Base-by-base conservation (phyloP, 2,329 filamentous ascomycete genomes). In the Trichoderma cornu-damae region DNA sequence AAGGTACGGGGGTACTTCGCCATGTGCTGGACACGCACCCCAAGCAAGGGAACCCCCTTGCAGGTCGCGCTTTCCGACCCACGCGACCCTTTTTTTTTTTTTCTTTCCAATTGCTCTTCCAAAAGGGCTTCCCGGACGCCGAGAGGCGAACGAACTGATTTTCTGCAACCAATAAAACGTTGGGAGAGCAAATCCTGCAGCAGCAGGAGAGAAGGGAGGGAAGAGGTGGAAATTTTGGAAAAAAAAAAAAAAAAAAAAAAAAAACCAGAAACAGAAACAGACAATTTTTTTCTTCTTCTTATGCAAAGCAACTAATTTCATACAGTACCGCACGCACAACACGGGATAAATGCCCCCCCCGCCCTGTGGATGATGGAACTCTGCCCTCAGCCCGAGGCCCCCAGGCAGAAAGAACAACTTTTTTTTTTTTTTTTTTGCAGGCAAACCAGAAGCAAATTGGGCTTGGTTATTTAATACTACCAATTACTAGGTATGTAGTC, bases 1-100 rank as follows among this genome's bases (percentile, higher is more conserved):
- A 12, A 60, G 40, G 64, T 66, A 64, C 61, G 61, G 61, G n/a
- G 54, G 37, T 66, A 66, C 64, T 63, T 66, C 58, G 64, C 64
- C 64, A 66, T 66, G 64, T 66, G 64, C 55, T 51, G 59, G 53
- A 58, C 59, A 64, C 55, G 48, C 57, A 52, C 43, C 61, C 42
- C 44, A 47, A n/a, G 28, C 28, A 48, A n/a, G n/a, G n/a, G n/a
- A 34, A 28, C 44, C 44, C 44, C 24, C 28, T 16, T 28, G 32
- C 50, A 37, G 43, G 50, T 53, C 40, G 24, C 34, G n/a, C 48
- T 38, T 24, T n/a, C 30, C 16, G 32, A 18, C 32, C 30, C 43
- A 47, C 51, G 51, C 51, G 42, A n/a, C 51, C 51, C 42, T 37
- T 14, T 26, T 34, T 18, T 9, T 42, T 32, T 9, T 26, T 24